Base-by-base conservation (phyloP, 306 rosid species). In the Medicago lupulina region DNA sequence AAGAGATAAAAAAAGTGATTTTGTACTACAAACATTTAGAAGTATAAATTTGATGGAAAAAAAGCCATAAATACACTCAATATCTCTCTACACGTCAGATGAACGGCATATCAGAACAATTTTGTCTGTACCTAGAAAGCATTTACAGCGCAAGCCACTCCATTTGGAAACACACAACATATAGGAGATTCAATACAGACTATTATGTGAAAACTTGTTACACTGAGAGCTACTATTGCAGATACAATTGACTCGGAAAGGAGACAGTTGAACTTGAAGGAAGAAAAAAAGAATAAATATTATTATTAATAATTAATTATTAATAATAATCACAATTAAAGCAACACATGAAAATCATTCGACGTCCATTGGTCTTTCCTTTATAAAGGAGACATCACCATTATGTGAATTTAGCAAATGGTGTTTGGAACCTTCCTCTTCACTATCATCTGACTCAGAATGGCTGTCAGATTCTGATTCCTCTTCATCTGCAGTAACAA, bases 301-400 rank as follows among this genome's bases (percentile, higher is more conserved):
- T 61, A 15, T 59, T 12, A 59, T 31, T 41, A 67, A 43, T 43
- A 16, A 36, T 11, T 67, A 76, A 34, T n/a, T 19, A 76, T 59
- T 38, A 73, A 71, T 41, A 72, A 67, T 65, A 31, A 71, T 9
- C 38, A 70, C 19, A 71, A 28, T 23, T 13, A 67, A 55, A 83
- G 63, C 43, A 69, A 39, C 60, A 43, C 16, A 40, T 28, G 28
- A 68, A 60, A 67, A 78, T 89, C 86, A 89, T 51, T 61, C 77
- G 77, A 64, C 78, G 79, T 88, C 87, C 64, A 78, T 82, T 8
- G 98, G 85, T 76, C 76, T 92, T 82, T 90, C 99, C 83, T 80
- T 78, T 46, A 90, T 47, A 76, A 90, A 83, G 54, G 89, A 75
- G 40, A 90, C 82, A 31, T 92, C 98, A n/a, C 81, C 83, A 21